A percentile compares a stretch with the other conserved stretches of the same genome.
Evolutionary conservation across 2,329 filamentous ascomycete genomes (phyloP).

Genomic region (Coniochaeta sp.): DNA sequence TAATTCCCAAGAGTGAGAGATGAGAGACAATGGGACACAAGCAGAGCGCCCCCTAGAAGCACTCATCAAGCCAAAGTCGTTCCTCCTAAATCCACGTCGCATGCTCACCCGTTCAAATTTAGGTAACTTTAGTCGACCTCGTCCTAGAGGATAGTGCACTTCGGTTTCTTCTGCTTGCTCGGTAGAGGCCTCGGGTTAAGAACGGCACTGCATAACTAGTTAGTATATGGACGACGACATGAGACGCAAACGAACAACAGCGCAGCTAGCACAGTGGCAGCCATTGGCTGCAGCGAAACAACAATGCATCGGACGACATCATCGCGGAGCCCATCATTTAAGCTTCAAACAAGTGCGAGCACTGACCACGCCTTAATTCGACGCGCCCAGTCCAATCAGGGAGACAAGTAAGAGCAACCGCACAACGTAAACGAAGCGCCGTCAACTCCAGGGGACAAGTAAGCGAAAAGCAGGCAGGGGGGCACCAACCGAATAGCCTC

Average conservation of each 20-base stretch:
- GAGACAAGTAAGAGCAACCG: slow-evolving; percentile 2
- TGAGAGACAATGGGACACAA: too few relatives aligned
- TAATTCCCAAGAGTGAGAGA: too few relatives aligned
- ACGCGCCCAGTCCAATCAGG: too few relatives aligned
- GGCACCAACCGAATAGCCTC: slow-evolving; percentile 84
- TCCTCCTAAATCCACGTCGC: background rate
- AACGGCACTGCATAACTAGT: slow-evolving; percentile 49
- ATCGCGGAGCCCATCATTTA: background rate
- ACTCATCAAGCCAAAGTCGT: too few relatives aligned
- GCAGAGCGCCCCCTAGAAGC: background rate
- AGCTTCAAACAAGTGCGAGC: background rate
- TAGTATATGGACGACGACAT: slow-evolving; percentile 6
- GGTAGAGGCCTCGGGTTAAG: slow-evolving; percentile 58
- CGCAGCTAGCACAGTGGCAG: background rate
- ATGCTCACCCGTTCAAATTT: background rate
- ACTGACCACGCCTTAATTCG: background rate
- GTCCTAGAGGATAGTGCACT: slow-evolving; percentile 61
- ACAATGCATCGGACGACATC: background rate
- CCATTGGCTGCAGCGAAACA: too few relatives aligned
- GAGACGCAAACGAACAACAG: background rate
- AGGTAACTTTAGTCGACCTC: background rate
- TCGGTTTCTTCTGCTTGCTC: slow-evolving; percentile 54
- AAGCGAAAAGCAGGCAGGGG: background rate
- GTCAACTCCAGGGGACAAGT: slow-evolving; percentile 12
- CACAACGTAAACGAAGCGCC: slow-evolving; percentile 13